phyloP scores from a whole-genome alignment of 345 rosid species.

The Hypericum androsaemum region DNA sequence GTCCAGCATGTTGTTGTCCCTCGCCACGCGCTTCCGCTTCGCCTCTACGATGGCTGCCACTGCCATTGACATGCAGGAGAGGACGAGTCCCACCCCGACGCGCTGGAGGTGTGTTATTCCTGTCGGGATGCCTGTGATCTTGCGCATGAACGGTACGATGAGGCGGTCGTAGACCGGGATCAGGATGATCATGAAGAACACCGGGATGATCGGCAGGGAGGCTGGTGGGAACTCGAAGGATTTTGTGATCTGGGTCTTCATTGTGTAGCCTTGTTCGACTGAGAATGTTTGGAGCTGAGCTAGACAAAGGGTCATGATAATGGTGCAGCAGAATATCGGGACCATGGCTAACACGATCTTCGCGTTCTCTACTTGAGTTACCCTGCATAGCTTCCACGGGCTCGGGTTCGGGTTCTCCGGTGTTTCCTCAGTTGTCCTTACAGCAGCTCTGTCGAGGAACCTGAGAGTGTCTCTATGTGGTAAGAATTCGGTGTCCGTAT shows the following conservation, averaged over 20 bases:
- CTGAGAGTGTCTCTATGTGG: conserved; percentile 14
- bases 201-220: conserved; percentile 50
- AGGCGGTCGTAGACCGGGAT: conserved; percentile 44
- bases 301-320: conserved; percentile 49
- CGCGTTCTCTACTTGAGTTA: conserved; percentile 52
- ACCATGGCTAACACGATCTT: conserved; percentile 42
- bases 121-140: conserved; percentile 26
- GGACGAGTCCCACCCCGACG: conserved; percentile 14
- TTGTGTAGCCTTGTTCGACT: conserved; percentile 46
- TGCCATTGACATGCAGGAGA: conserved; percentile 8
- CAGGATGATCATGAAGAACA: conserved; percentile 38
- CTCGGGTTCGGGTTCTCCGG: background rate
- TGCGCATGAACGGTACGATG: conserved; percentile 35
- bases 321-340: conserved; percentile 51
- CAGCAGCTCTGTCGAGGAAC: conserved; percentile 15
- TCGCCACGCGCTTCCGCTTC: conserved; percentile 39
- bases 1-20: conserved; percentile 38
- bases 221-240: conserved; percentile 43
- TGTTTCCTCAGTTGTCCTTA: background rate
- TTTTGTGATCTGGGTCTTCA: conserved; percentile 21
- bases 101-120: conserved; percentile 48
- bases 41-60: conserved; percentile 33
- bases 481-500: conserved; percentile 1
- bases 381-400: conserved; percentile 16
- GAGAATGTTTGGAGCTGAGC: conserved; percentile 71